Conservation (phyloP, 176 grass and related monocot species). For the Eragrostis curvula region DNA sequence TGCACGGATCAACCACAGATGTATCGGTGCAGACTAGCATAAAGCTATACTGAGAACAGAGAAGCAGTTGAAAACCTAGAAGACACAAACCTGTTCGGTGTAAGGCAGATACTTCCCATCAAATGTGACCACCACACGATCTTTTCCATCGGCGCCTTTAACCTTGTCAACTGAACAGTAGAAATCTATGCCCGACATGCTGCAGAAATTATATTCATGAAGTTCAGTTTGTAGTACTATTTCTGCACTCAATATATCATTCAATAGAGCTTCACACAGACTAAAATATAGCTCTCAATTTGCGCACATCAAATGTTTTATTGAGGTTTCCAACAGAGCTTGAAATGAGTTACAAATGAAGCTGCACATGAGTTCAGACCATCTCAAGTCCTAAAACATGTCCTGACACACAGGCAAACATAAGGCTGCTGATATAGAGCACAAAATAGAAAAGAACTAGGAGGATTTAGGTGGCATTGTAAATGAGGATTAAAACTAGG, state of each 20-base stretch:
- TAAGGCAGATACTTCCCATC: slow-evolving; percentile 96
- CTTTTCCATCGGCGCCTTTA: slow-evolving; percentile 79
- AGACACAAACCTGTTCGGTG: slow-evolving; percentile 79
- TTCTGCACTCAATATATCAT: neutral
- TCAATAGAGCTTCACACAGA: neutral
- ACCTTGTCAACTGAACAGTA: slow-evolving; percentile 95
- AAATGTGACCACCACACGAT: slow-evolving; percentile 84
- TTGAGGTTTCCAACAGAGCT: neutral
- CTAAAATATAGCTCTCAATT: neutral
- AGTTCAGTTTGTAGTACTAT: neutral
- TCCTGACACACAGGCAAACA: neutral
- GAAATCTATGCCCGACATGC: slow-evolving; percentile 97
- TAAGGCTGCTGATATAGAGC: neutral
- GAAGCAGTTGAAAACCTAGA: neutral
- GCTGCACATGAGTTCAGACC: neutral
- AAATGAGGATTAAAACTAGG: neutral
- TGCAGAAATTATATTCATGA: slow-evolving; percentile 27
- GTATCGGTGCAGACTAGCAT: neutral
- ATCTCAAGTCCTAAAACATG: neutral
- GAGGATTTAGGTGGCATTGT: neutral
- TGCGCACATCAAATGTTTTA: neutral
- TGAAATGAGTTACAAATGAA: neutral
- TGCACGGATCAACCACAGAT: neutral
- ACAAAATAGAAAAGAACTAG: neutral
- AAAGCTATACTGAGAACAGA: neutral